A percentile compares a stretch with the other conserved stretches of the same genome.
phyloP scores from a whole-genome alignment of 768 basidiomycete genomes.

The Hortiboletus flavorubellus region DNA sequence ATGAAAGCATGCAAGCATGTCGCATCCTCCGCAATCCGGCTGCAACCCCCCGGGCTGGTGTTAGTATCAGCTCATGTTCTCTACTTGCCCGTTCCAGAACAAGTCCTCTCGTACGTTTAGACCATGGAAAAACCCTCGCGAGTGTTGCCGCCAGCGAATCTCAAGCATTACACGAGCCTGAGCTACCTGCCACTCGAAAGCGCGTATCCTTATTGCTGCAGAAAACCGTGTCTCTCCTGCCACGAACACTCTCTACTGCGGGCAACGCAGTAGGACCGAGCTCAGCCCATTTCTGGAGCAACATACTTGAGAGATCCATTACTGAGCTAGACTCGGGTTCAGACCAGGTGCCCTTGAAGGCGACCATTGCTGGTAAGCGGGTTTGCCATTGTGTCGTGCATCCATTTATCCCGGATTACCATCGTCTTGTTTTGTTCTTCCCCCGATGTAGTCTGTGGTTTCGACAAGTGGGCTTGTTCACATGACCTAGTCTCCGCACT shows the following conservation, averaged over 20 bases:
- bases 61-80: background rate
- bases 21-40: slow-evolving; percentile 12
- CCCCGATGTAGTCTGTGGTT: slow-evolving; percentile 48
- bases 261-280: slow-evolving; percentile 22
- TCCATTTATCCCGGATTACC: background rate
- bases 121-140: background rate
- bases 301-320: slow-evolving; percentile 37
- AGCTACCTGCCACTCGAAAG: slow-evolving; percentile 6
- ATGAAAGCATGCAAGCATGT: slow-evolving; percentile 28
- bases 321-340: slow-evolving; percentile 32
- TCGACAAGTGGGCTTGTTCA: slow-evolving; percentile 52
- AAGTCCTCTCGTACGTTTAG: background rate
- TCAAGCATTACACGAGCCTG: background rate
- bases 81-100: background rate
- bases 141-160: background rate
- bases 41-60: slow-evolving; percentile 1
- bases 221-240: slow-evolving; percentile 45
- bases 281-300: slow-evolving; percentile 46
- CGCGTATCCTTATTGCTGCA: slow-evolving; percentile 48
- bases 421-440: background rate
- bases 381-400: background rate
- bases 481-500: slow-evolving; percentile 65
- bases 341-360: slow-evolving; percentile 32
- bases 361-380: slow-evolving; percentile 48
- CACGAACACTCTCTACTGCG: slow-evolving; percentile 37